A percentile compares a stretch with the other conserved stretches of the same genome.
Conservation (phyloP, 805 yeast species). For the Yarrowia yakushimensis region DNA sequence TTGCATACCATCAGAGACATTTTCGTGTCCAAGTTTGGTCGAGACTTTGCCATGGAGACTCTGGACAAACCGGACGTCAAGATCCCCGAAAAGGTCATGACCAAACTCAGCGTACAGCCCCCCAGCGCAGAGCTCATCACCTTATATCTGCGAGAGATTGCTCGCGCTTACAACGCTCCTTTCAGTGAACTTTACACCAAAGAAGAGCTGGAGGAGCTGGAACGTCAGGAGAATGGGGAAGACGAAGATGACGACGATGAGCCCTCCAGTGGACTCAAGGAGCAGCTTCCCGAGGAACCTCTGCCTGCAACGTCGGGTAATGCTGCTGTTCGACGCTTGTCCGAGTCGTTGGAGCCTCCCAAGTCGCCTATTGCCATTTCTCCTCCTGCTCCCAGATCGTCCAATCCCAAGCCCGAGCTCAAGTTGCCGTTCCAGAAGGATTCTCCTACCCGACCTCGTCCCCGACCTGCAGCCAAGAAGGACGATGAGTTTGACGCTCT, state of each 20-base stretch:
- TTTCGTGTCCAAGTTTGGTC: slow-evolving; percentile 59
- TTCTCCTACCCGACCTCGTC: not conserved
- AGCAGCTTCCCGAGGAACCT: slow-evolving; percentile 26
- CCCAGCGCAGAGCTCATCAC: slow-evolving; percentile 64
- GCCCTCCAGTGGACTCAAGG: not conserved
- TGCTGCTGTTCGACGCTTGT: slow-evolving; percentile 29
- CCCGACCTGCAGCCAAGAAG: slow-evolving; percentile 25
- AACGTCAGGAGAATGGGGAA: slow-evolving; percentile 34
- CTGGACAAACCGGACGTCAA: slow-evolving; percentile 48
- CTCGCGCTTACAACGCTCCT: slow-evolving; percentile 71
- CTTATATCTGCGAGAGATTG: slow-evolving; percentile 73
- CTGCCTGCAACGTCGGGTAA: slow-evolving; percentile 27
- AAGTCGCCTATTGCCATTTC: slow-evolving; percentile 37
- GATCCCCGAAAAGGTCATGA: slow-evolving; percentile 66
- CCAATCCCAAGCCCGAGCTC: slow-evolving; percentile 36
- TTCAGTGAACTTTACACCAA: slow-evolving; percentile 51
- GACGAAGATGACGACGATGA: slow-evolving; percentile 36
- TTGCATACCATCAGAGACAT: slow-evolving; percentile 57
- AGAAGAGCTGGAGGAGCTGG: slow-evolving; percentile 35
- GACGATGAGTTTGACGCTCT: slow-evolving; percentile 57
- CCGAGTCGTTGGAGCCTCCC: slow-evolving; percentile 29
- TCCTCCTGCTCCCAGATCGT: slow-evolving; percentile 36
- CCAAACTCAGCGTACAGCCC: slow-evolving; percentile 61
- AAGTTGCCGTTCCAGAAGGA: slow-evolving; percentile 27
- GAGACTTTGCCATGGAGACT: slow-evolving; percentile 58